A percentile compares a stretch with the other conserved stretches of the same genome.
Conservation (phyloP, 1,284 basidiomycete species). For the Trametes hirsuta region DNA sequence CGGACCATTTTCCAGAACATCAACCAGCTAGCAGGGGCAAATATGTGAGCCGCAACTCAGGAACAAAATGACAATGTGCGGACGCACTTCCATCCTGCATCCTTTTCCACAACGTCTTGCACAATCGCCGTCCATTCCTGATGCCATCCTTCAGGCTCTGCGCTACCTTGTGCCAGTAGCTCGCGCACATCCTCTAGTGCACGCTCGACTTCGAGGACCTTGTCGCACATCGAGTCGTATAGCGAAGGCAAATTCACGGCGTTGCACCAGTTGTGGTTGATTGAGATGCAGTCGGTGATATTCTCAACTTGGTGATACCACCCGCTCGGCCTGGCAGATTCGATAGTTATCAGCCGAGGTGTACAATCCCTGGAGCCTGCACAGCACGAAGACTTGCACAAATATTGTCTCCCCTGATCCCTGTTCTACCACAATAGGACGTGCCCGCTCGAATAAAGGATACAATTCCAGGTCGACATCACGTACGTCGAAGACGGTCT, state of each 20-base stretch:
- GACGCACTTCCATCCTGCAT: conserved; percentile 39
- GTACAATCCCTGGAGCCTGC: background rate
- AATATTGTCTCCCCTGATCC: conserved; percentile 36
- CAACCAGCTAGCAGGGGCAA: conserved; percentile 27
- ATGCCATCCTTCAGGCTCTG: conserved; percentile 21
- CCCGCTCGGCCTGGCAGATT: conserved; percentile 31
- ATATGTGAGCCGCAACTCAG: background rate
- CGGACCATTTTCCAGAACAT: conserved; percentile 37
- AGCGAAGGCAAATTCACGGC: conserved; percentile 34
- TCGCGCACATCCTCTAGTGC: conserved; percentile 36
- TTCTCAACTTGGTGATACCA: conserved; percentile 40
- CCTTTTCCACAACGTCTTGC: conserved; percentile 38
- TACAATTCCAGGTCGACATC: conserved; percentile 26
- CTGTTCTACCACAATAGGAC: conserved; percentile 34
- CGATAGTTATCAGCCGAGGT: background rate
- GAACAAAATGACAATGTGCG: background rate
- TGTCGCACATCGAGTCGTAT: conserved; percentile 37
- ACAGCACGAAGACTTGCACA: conserved; percentile 24
- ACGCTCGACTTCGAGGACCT: conserved; percentile 35
- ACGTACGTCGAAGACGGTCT: conserved; percentile 32
- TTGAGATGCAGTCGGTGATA: conserved; percentile 36
- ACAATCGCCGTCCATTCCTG: conserved; percentile 34
- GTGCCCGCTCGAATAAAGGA: conserved; percentile 24
- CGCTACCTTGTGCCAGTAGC: conserved; percentile 22
- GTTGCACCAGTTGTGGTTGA: conserved; percentile 42